These are phyloP conservation scores for Collybiopsis luxurians DNA, from an alignment of 768 basidiomycete genomes.

Conservation along the genomic window DNA sequence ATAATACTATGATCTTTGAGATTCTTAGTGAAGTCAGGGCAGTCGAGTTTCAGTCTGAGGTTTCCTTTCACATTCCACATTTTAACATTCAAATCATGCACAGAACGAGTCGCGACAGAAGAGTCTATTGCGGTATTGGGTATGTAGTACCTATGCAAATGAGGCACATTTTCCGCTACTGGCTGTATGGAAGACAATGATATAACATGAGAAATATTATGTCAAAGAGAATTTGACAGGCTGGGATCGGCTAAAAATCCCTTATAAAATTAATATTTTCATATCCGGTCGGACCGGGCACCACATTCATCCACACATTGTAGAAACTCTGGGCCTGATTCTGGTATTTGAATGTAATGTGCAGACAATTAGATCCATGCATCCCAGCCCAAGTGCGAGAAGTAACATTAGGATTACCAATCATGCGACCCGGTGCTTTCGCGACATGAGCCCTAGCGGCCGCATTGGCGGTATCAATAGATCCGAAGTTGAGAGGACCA, in stretches of 20 bases:
- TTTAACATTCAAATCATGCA: not conserved
- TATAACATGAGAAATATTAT: no score
- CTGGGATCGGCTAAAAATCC: not conserved
- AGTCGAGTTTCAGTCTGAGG: constrained; percentile 8
- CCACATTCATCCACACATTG: not conserved
- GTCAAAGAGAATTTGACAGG: no score
- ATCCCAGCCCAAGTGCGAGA: not conserved
- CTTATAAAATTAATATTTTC: not conserved
- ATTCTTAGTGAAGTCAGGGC: constrained; percentile 1
- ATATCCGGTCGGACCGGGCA: not conserved
- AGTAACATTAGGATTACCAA: not conserved
- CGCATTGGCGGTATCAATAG: not conserved
- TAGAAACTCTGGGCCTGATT: not conserved
- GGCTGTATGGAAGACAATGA: no score
- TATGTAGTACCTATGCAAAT: no score
- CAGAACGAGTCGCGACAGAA: no score
- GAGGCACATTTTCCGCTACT: no score
- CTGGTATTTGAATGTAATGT: not conserved
- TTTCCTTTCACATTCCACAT: constrained; percentile 3
- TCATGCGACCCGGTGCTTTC: not conserved
- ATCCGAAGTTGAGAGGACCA: not conserved
- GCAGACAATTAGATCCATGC: not conserved
- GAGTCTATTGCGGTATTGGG: no score
- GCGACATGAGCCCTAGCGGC: not conserved
- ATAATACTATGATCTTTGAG: not conserved